phyloP scores from a whole-genome alignment of 176 grass and related monocot species.

The Cymbopogon citratus region DNA sequence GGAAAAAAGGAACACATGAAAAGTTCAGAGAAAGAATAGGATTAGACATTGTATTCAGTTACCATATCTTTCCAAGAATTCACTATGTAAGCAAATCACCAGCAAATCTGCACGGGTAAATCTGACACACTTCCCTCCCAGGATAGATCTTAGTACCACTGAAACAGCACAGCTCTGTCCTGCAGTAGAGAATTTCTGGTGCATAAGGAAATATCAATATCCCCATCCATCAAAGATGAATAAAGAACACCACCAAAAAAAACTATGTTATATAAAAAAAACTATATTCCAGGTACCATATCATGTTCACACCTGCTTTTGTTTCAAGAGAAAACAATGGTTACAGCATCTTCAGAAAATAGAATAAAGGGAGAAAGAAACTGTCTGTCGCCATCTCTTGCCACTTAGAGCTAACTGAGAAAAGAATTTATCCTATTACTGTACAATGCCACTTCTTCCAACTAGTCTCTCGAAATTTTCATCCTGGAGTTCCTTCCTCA shows the following conservation, averaged over 20 bases:
- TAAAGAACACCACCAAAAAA: not conserved
- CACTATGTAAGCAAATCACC: not conserved
- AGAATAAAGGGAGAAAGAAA: not conserved
- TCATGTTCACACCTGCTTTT: not conserved
- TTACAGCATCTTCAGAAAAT: not conserved
- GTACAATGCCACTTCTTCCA: conserved; percentile 55
- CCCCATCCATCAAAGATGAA: not conserved
- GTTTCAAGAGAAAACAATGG: not conserved
- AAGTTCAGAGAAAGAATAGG: not conserved
- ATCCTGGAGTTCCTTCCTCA: conserved; percentile 47
- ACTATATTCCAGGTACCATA: not conserved
- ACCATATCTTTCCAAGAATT: not conserved
- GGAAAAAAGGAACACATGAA: not conserved
- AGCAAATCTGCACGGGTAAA: not conserved
- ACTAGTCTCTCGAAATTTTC: conserved; percentile 27
- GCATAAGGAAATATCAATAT: not conserved
- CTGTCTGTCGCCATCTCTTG: not conserved
- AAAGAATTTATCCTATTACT: conserved; percentile 1
- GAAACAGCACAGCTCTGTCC: not conserved
- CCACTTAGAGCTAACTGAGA: not conserved
- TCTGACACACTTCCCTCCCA: not conserved
- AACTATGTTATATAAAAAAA: too few relatives aligned
- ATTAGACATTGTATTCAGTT: not conserved
- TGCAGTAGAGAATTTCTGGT: not conserved
- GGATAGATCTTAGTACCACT: not conserved